Conservation (phyloP, 1,284 basidiomycete genomes). For the Pterula multifida region DNA sequence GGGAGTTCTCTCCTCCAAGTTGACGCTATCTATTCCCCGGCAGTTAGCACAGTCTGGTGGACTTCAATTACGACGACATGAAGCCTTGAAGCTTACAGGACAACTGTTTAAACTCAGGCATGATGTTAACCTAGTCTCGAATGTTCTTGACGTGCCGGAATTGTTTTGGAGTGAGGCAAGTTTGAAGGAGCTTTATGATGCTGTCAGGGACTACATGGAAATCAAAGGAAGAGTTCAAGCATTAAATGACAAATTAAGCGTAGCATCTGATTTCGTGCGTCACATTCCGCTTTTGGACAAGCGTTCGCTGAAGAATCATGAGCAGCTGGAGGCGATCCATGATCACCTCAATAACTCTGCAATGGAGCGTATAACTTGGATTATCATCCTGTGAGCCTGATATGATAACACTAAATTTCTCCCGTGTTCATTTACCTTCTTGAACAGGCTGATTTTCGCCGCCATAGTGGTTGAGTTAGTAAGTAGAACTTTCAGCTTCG, state of each 20-base stretch:
- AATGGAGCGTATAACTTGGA: constrained; percentile 92
- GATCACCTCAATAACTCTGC: constrained; percentile 86
- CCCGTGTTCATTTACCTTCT: constrained; percentile 2
- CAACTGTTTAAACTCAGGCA: constrained; percentile 80
- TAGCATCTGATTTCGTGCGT: constrained; percentile 80
- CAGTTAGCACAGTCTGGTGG: constrained; percentile 76
- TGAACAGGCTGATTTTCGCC: constrained; percentile 71
- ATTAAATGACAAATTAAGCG: constrained; percentile 80
- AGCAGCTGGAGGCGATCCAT: constrained; percentile 84
- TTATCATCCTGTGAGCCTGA: constrained; percentile 71
- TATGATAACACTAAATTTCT: neutral
- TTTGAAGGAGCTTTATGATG: constrained; percentile 82
- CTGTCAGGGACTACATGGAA: constrained; percentile 92
- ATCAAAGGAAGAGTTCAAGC: constrained; percentile 78
- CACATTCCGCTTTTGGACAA: constrained; percentile 2
- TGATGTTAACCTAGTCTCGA: constrained; percentile 87
- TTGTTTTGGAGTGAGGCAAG: constrained; percentile 94
- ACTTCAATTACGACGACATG: constrained; percentile 66
- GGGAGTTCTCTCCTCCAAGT: constrained; percentile 68
- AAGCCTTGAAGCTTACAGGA: constrained; percentile 83
- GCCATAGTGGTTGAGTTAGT: constrained; percentile 78
- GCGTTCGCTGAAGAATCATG: constrained; percentile 7
- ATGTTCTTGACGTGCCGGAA: constrained; percentile 92
- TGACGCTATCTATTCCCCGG: constrained; percentile 71
- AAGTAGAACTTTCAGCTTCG: constrained; percentile 12